A percentile compares a stretch with the other conserved stretches of the same genome.
phyloP scores from a whole-genome alignment of 78 protist genomes.

The Dictyostelium discoideum region DNA sequence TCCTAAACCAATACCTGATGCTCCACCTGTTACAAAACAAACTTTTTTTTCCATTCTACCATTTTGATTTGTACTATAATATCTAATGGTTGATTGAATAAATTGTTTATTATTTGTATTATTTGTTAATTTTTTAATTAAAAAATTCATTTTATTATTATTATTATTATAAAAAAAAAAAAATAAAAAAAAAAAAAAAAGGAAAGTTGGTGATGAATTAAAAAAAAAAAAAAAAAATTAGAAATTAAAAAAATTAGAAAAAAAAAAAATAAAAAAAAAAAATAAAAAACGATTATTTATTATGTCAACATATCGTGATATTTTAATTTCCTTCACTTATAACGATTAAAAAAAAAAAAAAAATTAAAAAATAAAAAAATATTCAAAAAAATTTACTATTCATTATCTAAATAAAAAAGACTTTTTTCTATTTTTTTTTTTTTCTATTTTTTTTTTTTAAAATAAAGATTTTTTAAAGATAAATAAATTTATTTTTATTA shows the following conservation, averaged over 20 bases:
- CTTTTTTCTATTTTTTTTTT: too few species aligned
- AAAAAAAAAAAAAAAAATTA: neutral
- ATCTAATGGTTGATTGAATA: slow-evolving; percentile 1
- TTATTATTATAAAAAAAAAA: neutral
- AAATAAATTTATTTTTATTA: too few species aligned
- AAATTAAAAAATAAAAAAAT: neutral
- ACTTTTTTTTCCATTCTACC: slow-evolving; percentile 63
- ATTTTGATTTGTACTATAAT: neutral
- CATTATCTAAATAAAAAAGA: too few species aligned
- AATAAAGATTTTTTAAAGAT: too few species aligned
- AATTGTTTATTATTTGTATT: neutral
- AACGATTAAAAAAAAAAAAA: too few species aligned
- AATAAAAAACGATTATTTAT: too few species aligned
- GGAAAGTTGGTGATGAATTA: neutral
- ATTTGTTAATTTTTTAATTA: neutral
- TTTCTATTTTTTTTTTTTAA: too few species aligned
- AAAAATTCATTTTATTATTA: neutral
- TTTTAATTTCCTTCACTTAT: too few species aligned
- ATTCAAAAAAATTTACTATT: neutral
- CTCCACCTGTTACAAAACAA: slow-evolving; percentile 80
- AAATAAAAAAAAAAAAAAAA: neutral
- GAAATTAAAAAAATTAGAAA: too few species aligned
- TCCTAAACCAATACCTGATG: slow-evolving; percentile 79
- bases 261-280: too few species aligned
- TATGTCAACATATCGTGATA: neutral